Conservation (phyloP, 2,329 filamentous ascomycete genomes). For the Fusarium cyanostomum region DNA sequence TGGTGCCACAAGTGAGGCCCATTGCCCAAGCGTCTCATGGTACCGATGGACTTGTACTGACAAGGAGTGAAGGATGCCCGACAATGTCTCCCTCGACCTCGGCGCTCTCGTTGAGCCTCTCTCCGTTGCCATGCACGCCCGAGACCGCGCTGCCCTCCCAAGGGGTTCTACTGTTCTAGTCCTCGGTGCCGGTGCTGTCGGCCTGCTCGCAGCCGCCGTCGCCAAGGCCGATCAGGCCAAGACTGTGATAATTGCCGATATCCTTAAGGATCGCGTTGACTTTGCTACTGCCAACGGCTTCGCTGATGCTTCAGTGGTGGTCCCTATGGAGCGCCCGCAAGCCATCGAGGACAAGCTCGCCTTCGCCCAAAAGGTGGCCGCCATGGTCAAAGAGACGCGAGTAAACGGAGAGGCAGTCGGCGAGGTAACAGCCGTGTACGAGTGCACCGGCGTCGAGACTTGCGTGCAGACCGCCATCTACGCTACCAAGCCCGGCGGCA, state of each 20-base stretch:
- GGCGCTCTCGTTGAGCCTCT: slow-evolving; percentile 70
- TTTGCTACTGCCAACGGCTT: slow-evolving; percentile 67
- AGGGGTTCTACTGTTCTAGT: slow-evolving; percentile 59
- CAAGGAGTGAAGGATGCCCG: slow-evolving; percentile 54
- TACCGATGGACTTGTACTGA: background rate
- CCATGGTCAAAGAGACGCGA: slow-evolving; percentile 50
- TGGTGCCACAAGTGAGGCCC: slow-evolving; percentile 64
- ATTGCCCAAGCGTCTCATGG: background rate
- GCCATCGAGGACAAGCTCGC: slow-evolving; percentile 63
- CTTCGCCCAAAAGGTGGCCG: slow-evolving; percentile 61
- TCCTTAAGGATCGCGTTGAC: slow-evolving; percentile 63
- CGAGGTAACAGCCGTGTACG: slow-evolving; percentile 75
- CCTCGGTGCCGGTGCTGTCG: slow-evolving; percentile 69
- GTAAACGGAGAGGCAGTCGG: slow-evolving; percentile 60
- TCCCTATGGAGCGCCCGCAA: slow-evolving; percentile 59
- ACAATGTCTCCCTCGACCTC: slow-evolving; percentile 57
- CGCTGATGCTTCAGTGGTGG: slow-evolving; percentile 61
- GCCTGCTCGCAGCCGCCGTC: slow-evolving; percentile 68
- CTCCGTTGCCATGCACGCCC: slow-evolving; percentile 67
- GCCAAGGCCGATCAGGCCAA: slow-evolving; percentile 56
- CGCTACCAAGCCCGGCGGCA: slow-evolving; percentile 72
- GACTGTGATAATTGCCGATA: slow-evolving; percentile 64
- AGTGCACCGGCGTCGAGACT: slow-evolving; percentile 81
- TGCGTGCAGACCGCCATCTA: slow-evolving; percentile 81
- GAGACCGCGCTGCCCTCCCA: slow-evolving; percentile 55